phyloP scores from a whole-genome alignment of 192 early-diverging fungal genomes.

The Diversispora epigaea region DNA sequence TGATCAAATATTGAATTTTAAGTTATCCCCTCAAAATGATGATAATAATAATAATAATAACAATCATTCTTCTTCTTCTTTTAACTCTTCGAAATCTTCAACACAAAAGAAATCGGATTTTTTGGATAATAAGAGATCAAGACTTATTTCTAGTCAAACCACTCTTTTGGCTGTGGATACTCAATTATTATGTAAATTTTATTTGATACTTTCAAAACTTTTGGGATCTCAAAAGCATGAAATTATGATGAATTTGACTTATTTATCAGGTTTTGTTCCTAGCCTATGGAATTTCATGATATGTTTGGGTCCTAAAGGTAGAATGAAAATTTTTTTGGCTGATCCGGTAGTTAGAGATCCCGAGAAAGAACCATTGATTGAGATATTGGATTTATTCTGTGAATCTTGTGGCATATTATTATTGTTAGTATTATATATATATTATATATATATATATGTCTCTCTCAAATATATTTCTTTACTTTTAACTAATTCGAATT shows the following conservation, averaged over 20 bases:
- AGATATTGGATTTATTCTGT: slow-evolving; percentile 64
- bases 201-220: slow-evolving; percentile 37
- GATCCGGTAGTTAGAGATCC: slow-evolving; percentile 47
- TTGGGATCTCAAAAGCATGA: slow-evolving; percentile 46
- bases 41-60: neutral
- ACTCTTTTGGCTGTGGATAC: slow-evolving; percentile 47
- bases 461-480: neutral
- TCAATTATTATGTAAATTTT: slow-evolving; percentile 46
- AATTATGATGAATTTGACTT: slow-evolving; percentile 56
- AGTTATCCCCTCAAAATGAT: neutral
- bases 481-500: neutral
- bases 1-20: slow-evolving; percentile 16
- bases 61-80: too few relatives aligned
- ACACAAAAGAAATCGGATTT: neutral
- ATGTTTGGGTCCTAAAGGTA: slow-evolving; percentile 55
- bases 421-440: slow-evolving; percentile 43
- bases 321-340: slow-evolving; percentile 56
- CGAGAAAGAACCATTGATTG: slow-evolving; percentile 55
- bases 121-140: slow-evolving; percentile 28
- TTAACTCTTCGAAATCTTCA: neutral
- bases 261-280: slow-evolving; percentile 50
- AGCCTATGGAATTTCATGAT: slow-evolving; percentile 60
- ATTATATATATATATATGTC: too few relatives aligned
- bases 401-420: slow-evolving; percentile 58
- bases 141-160: neutral